Evolutionary conservation across 2,329 filamentous ascomycete genomes (phyloP), one percentile per base, ranked within the genome.

Genomic region (Colletotrichum falcatum): DNA sequence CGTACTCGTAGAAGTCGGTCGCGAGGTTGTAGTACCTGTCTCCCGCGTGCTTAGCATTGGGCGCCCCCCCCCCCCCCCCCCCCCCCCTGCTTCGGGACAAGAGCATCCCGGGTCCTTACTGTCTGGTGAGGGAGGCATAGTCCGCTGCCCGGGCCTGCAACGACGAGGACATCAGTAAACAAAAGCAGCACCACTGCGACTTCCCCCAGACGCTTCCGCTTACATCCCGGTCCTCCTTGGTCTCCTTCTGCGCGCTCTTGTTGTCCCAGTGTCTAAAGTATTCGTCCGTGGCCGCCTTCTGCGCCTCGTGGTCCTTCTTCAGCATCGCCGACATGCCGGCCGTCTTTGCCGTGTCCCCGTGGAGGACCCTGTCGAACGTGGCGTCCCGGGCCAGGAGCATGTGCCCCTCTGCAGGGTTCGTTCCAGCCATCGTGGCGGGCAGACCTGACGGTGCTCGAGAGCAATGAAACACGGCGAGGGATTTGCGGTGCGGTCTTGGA

Each of bases 231-330:
- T 89, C 91, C 77, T 92, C 93, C 65, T 91, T 89, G 1, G 95
- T 98, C 88, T 99, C 96, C 51, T 91, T 88, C 73, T 88, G 90
- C 39, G 85, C 92, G 55, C 85, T 83, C 84, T 97, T 94, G 85
- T 95, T 92, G 82, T 97, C 94, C 93, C 93, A 97, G 81, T 97
- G 94, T 87, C 97, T 97, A 86, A 97, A 97, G 84, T 97, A 97
- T 81, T 97, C 93, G 78, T 96, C 93, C 35, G 95, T 89, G 56
- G 94, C 94, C 62, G 91, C 91, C 80, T 94, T 89, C 79, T 97
- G 93, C 9, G 94, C 94, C 37, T 85, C 78, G 37, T 77, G 74
- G 81, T 96, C 91, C 86, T 99, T 99, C 80, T 87, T 86, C 78
- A 97, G 86, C 90, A 98, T 95, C 77, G 95, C 93, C 74, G 87